Conservation (phyloP, 2,329 filamentous ascomycete species). For the Arthrobotrys iridis region DNA sequence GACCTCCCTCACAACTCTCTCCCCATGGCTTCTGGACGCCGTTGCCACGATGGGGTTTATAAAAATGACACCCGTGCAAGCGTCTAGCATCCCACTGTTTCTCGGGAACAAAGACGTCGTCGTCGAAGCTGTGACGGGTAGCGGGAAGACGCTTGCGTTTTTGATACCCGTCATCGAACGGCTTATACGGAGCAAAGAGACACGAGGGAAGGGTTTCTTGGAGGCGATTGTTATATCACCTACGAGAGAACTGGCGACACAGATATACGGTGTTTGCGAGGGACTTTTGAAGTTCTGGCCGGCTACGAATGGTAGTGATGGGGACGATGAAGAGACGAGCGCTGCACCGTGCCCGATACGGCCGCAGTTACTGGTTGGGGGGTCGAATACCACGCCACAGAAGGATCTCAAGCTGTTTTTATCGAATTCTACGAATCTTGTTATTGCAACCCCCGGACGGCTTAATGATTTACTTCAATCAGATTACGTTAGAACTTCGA, state of each 20-base stretch:
- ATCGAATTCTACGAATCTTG: slow-evolving; percentile 82
- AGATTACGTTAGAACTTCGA: slow-evolving; percentile 84
- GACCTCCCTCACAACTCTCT: slow-evolving; percentile 75
- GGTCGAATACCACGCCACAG: slow-evolving; percentile 76
- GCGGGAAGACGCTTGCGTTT: slow-evolving; percentile 88
- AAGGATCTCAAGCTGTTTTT: slow-evolving; percentile 89
- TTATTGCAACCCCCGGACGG: slow-evolving; percentile 90
- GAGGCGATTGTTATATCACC: slow-evolving; percentile 92
- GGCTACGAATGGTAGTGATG: slow-evolving; percentile 60
- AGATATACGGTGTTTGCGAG: slow-evolving; percentile 84
- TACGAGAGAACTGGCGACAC: slow-evolving; percentile 84
- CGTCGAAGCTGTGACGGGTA: slow-evolving; percentile 90
- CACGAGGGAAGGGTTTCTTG: slow-evolving; percentile 81
- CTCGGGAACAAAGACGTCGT: slow-evolving; percentile 91
- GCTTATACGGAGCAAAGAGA: slow-evolving; percentile 69
- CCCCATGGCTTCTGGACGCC: slow-evolving; percentile 86
- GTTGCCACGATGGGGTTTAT: slow-evolving; percentile 84
- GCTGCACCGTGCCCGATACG: slow-evolving; percentile 65
- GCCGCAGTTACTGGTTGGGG: slow-evolving; percentile 88
- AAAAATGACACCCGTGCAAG: slow-evolving; percentile 93
- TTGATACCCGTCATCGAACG: slow-evolving; percentile 84
- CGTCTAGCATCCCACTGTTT: slow-evolving; percentile 87
- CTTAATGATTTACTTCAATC: slow-evolving; percentile 87
- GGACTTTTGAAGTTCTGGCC: slow-evolving; percentile 80
- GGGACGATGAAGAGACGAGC: slow-evolving; percentile 35